Evolutionary conservation across 2,329 filamentous ascomycete genomes (phyloP).

Genomic region (Ceratocystis harringtonii): DNA sequence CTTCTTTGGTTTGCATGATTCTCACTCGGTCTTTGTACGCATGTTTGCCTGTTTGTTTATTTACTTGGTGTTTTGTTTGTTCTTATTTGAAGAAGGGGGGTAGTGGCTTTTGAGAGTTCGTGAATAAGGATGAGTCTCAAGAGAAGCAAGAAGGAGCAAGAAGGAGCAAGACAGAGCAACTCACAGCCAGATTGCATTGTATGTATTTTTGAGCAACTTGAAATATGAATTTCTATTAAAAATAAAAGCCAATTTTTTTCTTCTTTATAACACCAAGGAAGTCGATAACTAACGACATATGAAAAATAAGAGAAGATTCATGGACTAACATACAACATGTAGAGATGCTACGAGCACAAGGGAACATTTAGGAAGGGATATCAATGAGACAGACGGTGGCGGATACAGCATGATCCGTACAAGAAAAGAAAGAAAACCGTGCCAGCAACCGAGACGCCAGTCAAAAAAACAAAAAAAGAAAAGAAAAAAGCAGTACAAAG

Average conservation of each 20-base stretch:
- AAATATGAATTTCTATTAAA: not conserved
- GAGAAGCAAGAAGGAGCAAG: not conserved
- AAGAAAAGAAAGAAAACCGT: not conserved
- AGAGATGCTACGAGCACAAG: not conserved
- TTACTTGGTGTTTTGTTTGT: no score
- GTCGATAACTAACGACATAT: not conserved
- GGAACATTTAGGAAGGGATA: not conserved
- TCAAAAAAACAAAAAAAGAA: not conserved
- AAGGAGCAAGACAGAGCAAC: not conserved
- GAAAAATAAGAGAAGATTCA: not conserved
- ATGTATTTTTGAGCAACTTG: not conserved
- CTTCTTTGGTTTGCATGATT: slow-evolving; percentile 14
- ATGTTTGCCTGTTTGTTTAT: not conserved
- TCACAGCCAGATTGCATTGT: not conserved
- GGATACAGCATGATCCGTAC: not conserved
- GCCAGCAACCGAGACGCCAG: slow-evolving; percentile 1
- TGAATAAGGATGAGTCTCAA: not conserved
- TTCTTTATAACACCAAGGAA: not conserved
- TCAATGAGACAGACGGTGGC: not conserved
- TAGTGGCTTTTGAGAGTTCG: no score
- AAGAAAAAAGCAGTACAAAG: slow-evolving; percentile 17
- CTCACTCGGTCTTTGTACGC: not conserved
- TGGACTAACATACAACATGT: not conserved
- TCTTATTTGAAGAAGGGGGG: no score
- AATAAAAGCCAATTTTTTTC: not conserved